Base-by-base conservation (phyloP, 768 basidiomycete genomes). In the Sistotremastrum suecicum region DNA sequence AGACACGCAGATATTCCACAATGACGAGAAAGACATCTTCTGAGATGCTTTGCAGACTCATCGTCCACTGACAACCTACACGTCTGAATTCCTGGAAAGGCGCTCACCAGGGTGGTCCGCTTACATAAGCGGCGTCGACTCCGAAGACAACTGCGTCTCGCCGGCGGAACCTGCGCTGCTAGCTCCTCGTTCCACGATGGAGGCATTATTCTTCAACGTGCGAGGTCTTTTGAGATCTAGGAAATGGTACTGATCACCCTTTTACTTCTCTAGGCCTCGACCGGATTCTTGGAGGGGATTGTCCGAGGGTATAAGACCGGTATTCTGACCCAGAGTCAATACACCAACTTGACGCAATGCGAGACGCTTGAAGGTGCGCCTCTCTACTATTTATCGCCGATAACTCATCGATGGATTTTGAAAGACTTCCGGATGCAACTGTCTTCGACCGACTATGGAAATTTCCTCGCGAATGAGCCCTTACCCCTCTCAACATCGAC, bases 391-490 rank as follows among this genome's bases (percentile, higher is more conserved):
- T 11, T 7, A 20, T 43, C 32, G 10, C 34, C 7, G 28, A 32
- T 43, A 5, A 41, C 38, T 37, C 38, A n/a, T 45, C 37, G 5
- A n/a, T 3, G 34, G 39, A 28, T 31, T 36, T 37, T n/a, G 3
- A 3, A 55, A 98, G 95, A 99, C 65, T 80, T 99, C 63, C 75
- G 88, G 51, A 91, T 95, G 40, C 95, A 99, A 59, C 72, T 99
- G 33, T 85, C 89, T 10, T 78, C 92, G 8, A 98, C 94, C 4
- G 95, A 99, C 66, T 99, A 99, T 61, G 91, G 92, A 58, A 94
- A 88, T 66, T 99, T 99, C 64, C 81, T 99, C 40, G 81, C 94
- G 31, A 97, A 97, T 57, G 95, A 99, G 61, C 82, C 94, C 2
- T 73, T 89, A 29, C 92, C 91, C 8, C 75, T 97, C 46, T 85